Percentiles rank a stretch among this genome's conserved stretches.
Evolutionary conservation across 352 stramenopile genomes (phyloP).

Genomic region (Phytophthora podocarpi): DNA sequence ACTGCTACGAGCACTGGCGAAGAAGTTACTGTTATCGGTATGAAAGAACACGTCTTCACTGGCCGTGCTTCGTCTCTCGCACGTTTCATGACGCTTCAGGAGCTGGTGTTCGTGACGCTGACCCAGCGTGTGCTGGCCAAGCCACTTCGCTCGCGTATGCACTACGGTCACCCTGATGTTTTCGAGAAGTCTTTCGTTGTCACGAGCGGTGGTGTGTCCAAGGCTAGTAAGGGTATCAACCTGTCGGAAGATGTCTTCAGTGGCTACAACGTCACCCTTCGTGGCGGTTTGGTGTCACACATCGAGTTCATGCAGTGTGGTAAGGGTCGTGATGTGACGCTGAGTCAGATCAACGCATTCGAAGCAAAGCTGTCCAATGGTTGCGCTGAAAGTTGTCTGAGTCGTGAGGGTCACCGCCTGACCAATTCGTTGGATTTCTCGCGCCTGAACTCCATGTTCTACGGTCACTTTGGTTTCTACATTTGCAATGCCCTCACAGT

Average conservation of each 20-base stretch:
- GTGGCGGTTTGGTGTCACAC: constrained; percentile 80
- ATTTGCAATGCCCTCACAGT: constrained; percentile 89
- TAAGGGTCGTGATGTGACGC: constrained; percentile 86
- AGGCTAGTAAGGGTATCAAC: constrained; percentile 90
- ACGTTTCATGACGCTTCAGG: constrained; percentile 88
- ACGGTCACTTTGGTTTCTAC: constrained; percentile 90
- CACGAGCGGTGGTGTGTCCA: constrained; percentile 82
- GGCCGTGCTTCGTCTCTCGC: constrained; percentile 84
- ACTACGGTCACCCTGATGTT: constrained; percentile 89
- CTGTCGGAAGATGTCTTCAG: constrained; percentile 91
- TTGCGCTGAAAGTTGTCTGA: constrained; percentile 79
- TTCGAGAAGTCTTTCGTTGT: constrained; percentile 90
- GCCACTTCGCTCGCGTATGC: constrained; percentile 80
- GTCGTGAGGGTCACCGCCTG: constrained; percentile 83
- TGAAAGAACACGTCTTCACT: constrained; percentile 91
- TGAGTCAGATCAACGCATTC: constrained; percentile 90
- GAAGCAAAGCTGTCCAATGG: constrained; percentile 90
- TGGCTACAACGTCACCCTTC: constrained; percentile 85
- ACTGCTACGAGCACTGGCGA: constrained; percentile 59
- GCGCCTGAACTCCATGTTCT: constrained; percentile 91
- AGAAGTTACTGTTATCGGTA: constrained; percentile 86
- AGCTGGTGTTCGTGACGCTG: constrained; percentile 87
- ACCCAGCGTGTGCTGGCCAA: constrained; percentile 85
- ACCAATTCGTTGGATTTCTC: constrained; percentile 83
- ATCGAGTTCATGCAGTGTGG: constrained; percentile 91